Conservation (phyloP, 331 rosid genomes). For the Acacia pycnantha region DNA sequence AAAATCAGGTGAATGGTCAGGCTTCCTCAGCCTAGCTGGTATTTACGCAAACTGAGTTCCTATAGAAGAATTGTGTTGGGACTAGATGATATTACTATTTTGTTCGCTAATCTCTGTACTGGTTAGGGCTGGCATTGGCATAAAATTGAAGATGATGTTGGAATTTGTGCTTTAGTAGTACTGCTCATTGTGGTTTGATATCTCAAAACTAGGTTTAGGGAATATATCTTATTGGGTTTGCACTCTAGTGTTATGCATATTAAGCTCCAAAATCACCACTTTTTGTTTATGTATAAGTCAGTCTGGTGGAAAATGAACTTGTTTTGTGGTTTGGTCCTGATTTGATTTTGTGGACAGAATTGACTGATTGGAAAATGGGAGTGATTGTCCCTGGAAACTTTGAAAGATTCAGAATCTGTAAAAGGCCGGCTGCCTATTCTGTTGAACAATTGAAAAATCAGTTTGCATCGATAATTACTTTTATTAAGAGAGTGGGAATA, state of each 20-base stretch:
- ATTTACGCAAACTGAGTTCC: background rate
- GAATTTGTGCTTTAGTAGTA: background rate
- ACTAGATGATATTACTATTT: background rate
- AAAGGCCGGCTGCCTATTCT: background rate
- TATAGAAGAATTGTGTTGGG: background rate
- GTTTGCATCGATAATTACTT: constrained; percentile 4
- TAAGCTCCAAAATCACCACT: background rate
- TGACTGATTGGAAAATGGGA: constrained; percentile 8
- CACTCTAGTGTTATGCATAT: background rate
- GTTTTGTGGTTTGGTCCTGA: constrained; percentile 20
- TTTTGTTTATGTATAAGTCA: background rate
- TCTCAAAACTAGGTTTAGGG: background rate
- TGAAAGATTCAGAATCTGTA: background rate
- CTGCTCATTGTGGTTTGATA: background rate
- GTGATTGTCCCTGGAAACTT: constrained; percentile 8
- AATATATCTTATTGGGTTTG: background rate
- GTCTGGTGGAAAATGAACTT: background rate
- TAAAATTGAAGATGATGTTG: background rate
- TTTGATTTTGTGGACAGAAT: constrained; percentile 14
- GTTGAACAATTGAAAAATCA: constrained; percentile 8
- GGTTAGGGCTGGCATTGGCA: background rate
- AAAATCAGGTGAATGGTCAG: background rate
- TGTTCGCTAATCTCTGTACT: background rate
- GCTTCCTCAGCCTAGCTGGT: background rate
- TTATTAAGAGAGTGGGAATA: background rate